Evolutionary conservation across 345 rosid species (phyloP).

Genomic region (Aquilaria malaccensis): DNA sequence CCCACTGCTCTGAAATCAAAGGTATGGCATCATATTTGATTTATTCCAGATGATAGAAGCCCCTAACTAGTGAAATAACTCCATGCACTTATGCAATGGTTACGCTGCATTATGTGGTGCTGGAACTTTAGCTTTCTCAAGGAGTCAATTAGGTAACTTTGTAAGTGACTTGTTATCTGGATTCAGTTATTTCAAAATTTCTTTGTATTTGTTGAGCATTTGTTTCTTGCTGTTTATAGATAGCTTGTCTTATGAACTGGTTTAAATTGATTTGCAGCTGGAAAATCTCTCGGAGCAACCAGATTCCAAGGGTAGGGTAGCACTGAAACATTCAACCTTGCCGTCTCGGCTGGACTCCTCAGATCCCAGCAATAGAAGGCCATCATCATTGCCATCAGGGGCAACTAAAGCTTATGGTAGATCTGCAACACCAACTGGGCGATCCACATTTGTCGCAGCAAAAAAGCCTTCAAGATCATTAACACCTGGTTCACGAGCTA

Average conservation of each 20-base stretch:
- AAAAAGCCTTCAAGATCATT: slow-evolving; percentile 63
- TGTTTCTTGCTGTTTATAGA: background rate
- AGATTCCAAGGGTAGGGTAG: slow-evolving; percentile 22
- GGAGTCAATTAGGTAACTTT: background rate
- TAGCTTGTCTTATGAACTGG: slow-evolving; percentile 19
- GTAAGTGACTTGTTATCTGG: background rate
- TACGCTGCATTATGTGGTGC: background rate
- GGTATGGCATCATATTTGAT: slow-evolving; percentile 31
- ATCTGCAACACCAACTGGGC: slow-evolving; percentile 13
- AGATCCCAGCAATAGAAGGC: slow-evolving; percentile 34
- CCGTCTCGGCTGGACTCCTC: slow-evolving; percentile 39
- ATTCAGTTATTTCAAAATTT: background rate
- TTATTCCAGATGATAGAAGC: slow-evolving; percentile 9
- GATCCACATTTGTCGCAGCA: slow-evolving; percentile 31
- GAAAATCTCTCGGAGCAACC: slow-evolving; percentile 51
- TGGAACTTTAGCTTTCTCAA: background rate
- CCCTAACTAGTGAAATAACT: slow-evolving; percentile 4
- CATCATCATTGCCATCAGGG: slow-evolving; percentile 48
- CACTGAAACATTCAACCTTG: slow-evolving; percentile 30
- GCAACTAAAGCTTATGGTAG: slow-evolving; percentile 25
- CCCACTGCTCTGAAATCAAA: slow-evolving; percentile 42
- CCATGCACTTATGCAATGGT: slow-evolving; percentile 4
- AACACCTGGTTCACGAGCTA: slow-evolving; percentile 61
- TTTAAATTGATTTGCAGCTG: slow-evolving; percentile 30
- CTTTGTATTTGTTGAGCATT: too few species aligned